Evolutionary conservation across 129 eudicot genomes (phyloP).

Genomic region (Chrysanthemum seticuspe): DNA sequence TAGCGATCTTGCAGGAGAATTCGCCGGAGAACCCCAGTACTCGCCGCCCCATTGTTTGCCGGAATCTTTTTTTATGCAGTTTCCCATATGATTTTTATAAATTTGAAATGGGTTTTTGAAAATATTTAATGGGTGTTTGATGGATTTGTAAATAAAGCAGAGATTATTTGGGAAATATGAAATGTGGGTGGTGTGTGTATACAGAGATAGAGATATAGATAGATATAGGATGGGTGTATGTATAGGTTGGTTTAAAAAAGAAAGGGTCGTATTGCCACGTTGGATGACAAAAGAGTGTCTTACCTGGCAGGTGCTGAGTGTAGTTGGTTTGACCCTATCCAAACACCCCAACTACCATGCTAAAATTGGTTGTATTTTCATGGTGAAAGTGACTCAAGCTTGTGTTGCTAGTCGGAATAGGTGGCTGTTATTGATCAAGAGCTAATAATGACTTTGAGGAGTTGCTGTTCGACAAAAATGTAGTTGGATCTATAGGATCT

Average conservation of each 20-base stretch:
- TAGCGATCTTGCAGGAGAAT: slow-evolving; percentile 16
- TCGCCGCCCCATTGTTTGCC: slow-evolving; percentile 50
- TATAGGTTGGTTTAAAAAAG: neutral
- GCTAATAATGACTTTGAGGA: too few relatives aligned
- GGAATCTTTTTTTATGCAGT: slow-evolving; percentile 43
- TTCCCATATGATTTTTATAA: slow-evolving; percentile 37
- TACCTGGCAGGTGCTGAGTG: slow-evolving; percentile 25
- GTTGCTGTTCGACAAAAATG: too few relatives aligned
- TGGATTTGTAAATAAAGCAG: slow-evolving; percentile 12
- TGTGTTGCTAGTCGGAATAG: too few relatives aligned
- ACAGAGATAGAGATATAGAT: neutral
- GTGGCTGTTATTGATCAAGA: too few relatives aligned
- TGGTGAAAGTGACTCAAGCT: neutral
- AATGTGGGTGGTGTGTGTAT: neutral
- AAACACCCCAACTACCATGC: slow-evolving; percentile 8
- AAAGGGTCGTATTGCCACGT: slow-evolving; percentile 31
- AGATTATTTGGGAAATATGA: slow-evolving; percentile 11
- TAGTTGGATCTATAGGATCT: too few relatives aligned
- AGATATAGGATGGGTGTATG: slow-evolving; percentile 18
- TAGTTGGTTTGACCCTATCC: slow-evolving; percentile 26
- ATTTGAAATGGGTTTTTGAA: too few relatives aligned
- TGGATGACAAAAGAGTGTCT: slow-evolving; percentile 26
- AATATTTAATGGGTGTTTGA: neutral
- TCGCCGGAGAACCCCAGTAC: slow-evolving; percentile 42
- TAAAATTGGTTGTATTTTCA: neutral